These are phyloP conservation scores for Aspergillus asperescens DNA, from an alignment of 495 filamentous ascomycete genomes.

Conservation along the genomic window DNA sequence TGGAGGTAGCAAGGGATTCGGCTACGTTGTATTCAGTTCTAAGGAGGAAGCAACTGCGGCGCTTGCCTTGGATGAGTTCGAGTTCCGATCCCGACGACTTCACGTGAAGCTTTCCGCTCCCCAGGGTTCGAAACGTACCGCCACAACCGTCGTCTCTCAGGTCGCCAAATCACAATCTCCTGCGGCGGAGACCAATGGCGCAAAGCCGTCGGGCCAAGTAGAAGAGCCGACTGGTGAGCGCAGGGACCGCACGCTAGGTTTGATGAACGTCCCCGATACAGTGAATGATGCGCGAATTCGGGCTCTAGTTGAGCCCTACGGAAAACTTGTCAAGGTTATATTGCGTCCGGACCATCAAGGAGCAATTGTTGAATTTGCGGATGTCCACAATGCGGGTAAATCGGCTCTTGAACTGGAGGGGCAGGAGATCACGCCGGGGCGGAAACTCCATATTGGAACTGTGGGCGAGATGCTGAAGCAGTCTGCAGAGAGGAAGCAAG, in stretches of 20 bases:
- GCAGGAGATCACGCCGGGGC: slow-evolving; percentile 58
- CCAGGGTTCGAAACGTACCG: slow-evolving; percentile 42
- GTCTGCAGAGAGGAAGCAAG: slow-evolving; percentile 52
- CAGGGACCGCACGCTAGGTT: slow-evolving; percentile 48
- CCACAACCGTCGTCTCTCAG: slow-evolving; percentile 37
- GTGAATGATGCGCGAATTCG: slow-evolving; percentile 59
- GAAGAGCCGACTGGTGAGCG: slow-evolving; percentile 36
- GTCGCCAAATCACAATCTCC: slow-evolving; percentile 34
- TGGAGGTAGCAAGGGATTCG: slow-evolving; percentile 65
- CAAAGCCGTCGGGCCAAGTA: slow-evolving; percentile 13
- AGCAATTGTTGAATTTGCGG: slow-evolving; percentile 78
- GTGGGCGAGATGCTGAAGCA: slow-evolving; percentile 61
- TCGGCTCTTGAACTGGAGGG: slow-evolving; percentile 71
- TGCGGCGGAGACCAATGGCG: slow-evolving; percentile 35
- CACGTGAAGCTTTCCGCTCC: slow-evolving; percentile 58
- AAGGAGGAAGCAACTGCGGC: slow-evolving; percentile 69
- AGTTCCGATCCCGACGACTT: slow-evolving; percentile 63
- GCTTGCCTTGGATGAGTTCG: slow-evolving; percentile 62
- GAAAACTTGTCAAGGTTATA: slow-evolving; percentile 49
- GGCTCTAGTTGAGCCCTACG: slow-evolving; percentile 55
- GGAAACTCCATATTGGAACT: slow-evolving; percentile 62
- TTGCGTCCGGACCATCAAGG: slow-evolving; percentile 71
- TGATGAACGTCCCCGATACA: slow-evolving; percentile 61
- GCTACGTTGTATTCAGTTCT: slow-evolving; percentile 68
- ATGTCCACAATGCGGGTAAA: slow-evolving; percentile 64